Evolutionary conservation across 163 green algal genomes (phyloP), one percentile per base, ranked within the genome.

Genomic region (Coccomyxa subellipsoidea): DNA sequence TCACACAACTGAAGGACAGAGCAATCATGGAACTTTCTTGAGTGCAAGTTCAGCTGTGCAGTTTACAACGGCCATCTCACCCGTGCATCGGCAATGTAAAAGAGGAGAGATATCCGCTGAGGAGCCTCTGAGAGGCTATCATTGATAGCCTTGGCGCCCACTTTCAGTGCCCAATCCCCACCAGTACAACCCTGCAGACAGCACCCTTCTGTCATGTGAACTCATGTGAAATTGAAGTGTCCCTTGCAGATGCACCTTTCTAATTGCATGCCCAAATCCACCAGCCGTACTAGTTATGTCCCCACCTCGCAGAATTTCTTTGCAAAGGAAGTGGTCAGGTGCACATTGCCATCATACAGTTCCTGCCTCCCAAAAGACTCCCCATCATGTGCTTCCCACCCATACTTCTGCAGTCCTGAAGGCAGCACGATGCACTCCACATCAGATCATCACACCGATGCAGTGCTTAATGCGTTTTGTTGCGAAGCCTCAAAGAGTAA

Each of bases 301-400:
- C 31, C 12, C 1, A 73, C 66, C 66, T 36, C 18, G 70, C 70
- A 84, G 27, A 39, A 77, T 7, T n/a, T 2, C 79, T 80, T 79
- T 87, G 10, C 38, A 66, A 80, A 72, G 0, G 69, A 72, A 21
- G 82, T 83, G 18, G 82, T 83, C 1, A 86, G 53, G 38, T 83
- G 82, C 10, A 92, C 89, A 29, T 88, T 73, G 0, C 73, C 81
- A 76, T 98, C 95, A 7, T 87, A 40, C 5, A 97, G 75, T 38
- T 89, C 39, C 81, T 98, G 95, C 34, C 89, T 80, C 7, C 94
- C 95, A 85, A 91, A 98, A 15, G 21, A 82, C 32, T 85, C 66
- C 12, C 95, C 95, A 84, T 98, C 95, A 85, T 98, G 95, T 8
- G 86, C 82, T 66, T 93, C 78, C 95, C 95, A 98, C 21, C 95